phyloP scores from a whole-genome alignment of 257 asterid genomes.

The Primulina huaijiensis region DNA sequence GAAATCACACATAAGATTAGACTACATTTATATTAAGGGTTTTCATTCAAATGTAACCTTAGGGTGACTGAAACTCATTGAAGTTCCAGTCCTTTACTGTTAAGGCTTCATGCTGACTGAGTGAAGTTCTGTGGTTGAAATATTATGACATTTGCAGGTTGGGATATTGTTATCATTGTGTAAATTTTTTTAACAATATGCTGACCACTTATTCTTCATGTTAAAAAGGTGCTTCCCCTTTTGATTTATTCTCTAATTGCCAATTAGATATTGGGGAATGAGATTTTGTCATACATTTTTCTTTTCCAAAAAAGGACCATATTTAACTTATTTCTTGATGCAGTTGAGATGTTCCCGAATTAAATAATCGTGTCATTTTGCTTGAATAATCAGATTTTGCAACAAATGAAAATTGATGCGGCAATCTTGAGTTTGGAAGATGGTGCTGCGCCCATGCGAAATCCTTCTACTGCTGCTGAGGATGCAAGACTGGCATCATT shows the following conservation, averaged over 20 bases:
- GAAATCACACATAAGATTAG: neutral
- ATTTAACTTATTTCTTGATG: neutral
- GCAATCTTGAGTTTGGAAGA: slow-evolving; percentile 71
- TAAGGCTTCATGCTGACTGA: neutral
- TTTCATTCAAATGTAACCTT: neutral
- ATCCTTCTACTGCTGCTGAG: slow-evolving; percentile 96
- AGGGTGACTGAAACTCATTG: neutral
- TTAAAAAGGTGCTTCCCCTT: neutral
- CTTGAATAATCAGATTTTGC: slow-evolving; percentile 61
- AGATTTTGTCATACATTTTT: neutral
- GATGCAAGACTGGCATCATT: slow-evolving; percentile 96
- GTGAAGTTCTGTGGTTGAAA: neutral
- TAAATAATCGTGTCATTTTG: slow-evolving; percentile 10
- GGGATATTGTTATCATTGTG: neutral
- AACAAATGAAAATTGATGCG: slow-evolving; percentile 81
- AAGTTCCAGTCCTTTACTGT: neutral
- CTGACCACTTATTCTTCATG: neutral
- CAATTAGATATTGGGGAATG: too few species aligned
- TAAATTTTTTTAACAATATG: too few species aligned
- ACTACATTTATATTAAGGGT: neutral
- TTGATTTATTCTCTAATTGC: neutral
- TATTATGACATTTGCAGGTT: neutral
- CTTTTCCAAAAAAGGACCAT: neutral
- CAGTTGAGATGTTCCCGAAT: slow-evolving; percentile 1
- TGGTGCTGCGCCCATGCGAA: slow-evolving; percentile 69